Evolutionary conservation across 2,329 filamentous ascomycete species (phyloP).

Genomic region (Aspergillus awamori): DNA sequence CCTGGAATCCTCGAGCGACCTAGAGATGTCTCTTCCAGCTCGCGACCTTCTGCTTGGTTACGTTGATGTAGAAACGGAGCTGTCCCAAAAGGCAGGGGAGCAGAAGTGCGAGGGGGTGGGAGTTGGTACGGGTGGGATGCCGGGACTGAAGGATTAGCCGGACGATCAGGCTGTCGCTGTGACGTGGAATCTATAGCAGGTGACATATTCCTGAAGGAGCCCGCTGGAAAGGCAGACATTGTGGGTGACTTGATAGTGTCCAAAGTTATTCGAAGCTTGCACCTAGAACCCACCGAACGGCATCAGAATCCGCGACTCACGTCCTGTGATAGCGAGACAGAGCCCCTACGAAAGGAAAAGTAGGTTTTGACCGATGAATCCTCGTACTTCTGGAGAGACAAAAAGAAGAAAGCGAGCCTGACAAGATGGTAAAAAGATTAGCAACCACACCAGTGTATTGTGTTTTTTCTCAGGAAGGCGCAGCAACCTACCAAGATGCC

Average conservation of each 20-base stretch:
- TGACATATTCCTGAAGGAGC: conserved; percentile 46
- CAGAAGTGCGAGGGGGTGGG: conserved; percentile 41
- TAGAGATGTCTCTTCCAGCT: conserved; percentile 21
- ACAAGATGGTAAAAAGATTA: neutral
- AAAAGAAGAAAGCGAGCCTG: neutral
- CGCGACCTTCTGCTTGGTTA: conserved; percentile 27
- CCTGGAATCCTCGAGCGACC: conserved; percentile 17
- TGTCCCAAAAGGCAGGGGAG: conserved; percentile 39
- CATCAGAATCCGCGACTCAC: neutral
- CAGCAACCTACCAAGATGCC: neutral
- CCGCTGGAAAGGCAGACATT: conserved; percentile 44
- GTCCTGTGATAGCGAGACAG: neutral
- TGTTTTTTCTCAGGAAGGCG: neutral
- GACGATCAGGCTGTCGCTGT: conserved; percentile 30
- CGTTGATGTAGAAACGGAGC: conserved; percentile 35
- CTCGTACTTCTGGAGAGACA: neutral
- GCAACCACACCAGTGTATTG: neutral
- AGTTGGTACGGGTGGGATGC: conserved; percentile 43
- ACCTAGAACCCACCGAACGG: neutral
- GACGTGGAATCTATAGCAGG: conserved; percentile 31
- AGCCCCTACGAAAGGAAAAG: neutral
- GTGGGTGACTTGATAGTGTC: conserved; percentile 1
- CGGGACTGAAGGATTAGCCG: conserved; percentile 37
- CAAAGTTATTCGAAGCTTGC: neutral
- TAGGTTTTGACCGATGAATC: neutral